These are phyloP conservation scores for Atkinsonella texensis DNA, from an alignment of 2,329 filamentous ascomycete species.

Conservation along the genomic window DNA sequence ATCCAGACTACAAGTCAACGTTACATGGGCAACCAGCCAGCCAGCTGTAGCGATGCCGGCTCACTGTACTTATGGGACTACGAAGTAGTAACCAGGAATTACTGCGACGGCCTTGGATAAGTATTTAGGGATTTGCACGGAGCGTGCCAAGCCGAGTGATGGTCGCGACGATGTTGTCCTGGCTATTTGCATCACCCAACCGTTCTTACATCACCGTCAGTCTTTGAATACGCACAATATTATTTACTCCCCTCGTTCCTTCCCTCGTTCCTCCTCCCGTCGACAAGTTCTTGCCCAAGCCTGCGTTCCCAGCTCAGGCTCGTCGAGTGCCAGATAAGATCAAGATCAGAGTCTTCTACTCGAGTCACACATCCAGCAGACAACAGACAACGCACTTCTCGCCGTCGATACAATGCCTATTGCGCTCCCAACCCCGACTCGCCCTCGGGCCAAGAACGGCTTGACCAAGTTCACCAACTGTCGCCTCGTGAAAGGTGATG, in stretches of 20 bases:
- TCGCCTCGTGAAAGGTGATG: slow-evolving; percentile 55
- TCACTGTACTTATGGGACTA: neutral
- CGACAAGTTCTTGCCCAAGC: neutral
- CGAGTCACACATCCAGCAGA: neutral
- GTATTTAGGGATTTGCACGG: neutral
- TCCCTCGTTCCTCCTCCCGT: neutral
- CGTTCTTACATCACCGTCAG: neutral
- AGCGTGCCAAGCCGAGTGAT: neutral
- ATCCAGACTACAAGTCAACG: neutral
- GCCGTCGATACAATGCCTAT: slow-evolving; percentile 31
- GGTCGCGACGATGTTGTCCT: neutral
- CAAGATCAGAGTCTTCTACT: neutral
- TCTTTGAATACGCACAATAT: neutral
- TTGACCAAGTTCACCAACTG: slow-evolving; percentile 90
- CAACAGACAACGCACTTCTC: neutral
- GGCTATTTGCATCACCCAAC: neutral
- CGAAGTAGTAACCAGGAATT: neutral
- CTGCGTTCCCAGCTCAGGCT: neutral
- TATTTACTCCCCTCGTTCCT: neutral
- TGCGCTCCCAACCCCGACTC: slow-evolving; percentile 25
- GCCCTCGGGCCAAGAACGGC: slow-evolving; percentile 27
- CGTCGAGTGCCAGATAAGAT: neutral
- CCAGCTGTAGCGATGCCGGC: too few relatives aligned
- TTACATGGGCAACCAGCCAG: neutral
- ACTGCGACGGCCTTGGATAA: neutral